A percentile compares a stretch with the other conserved stretches of the same genome.
phyloP scores from a whole-genome alignment of 805 yeast genomes.

The Cyberlindnera amylophila region DNA sequence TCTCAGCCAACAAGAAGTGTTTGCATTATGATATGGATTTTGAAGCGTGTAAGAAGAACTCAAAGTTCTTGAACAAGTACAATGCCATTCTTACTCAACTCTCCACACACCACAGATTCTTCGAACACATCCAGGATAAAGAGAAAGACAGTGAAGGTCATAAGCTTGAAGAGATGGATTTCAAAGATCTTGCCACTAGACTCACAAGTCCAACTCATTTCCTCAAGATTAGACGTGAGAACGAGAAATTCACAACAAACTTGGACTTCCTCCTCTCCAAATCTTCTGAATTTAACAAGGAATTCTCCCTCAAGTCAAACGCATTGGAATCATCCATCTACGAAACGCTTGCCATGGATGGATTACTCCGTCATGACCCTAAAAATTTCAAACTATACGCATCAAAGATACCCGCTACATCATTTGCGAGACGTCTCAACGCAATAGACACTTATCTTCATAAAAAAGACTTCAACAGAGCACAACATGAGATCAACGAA shows the following conservation, averaged over 20 bases:
- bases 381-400: constrained; percentile 29
- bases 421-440: constrained; percentile 30
- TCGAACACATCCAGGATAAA: constrained; percentile 34
- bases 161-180: constrained; percentile 40
- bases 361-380: constrained; percentile 28
- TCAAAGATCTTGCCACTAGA: constrained; percentile 34
- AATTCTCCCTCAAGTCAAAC: constrained; percentile 16
- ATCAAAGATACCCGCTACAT: constrained; percentile 16
- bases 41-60: constrained; percentile 49
- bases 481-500: constrained; percentile 36
- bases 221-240: constrained; percentile 21
- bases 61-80: constrained; percentile 51
- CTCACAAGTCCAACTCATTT: constrained; percentile 29
- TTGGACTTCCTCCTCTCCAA: constrained; percentile 18
- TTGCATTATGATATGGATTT: constrained; percentile 75
- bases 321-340: constrained; percentile 31
- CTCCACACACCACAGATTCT: constrained; percentile 41
- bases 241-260: constrained; percentile 21
- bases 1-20: constrained; percentile 58
- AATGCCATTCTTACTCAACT: constrained; percentile 30
- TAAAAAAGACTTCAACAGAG: constrained; percentile 32
- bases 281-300: constrained; percentile 18
- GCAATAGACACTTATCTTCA: constrained; percentile 34
- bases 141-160: constrained; percentile 35
- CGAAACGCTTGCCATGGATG: constrained; percentile 40